These are phyloP conservation scores for Dendrocalamus latiflorus DNA, from an alignment of 202 grass and related monocot species.

Conservation along the genomic window DNA sequence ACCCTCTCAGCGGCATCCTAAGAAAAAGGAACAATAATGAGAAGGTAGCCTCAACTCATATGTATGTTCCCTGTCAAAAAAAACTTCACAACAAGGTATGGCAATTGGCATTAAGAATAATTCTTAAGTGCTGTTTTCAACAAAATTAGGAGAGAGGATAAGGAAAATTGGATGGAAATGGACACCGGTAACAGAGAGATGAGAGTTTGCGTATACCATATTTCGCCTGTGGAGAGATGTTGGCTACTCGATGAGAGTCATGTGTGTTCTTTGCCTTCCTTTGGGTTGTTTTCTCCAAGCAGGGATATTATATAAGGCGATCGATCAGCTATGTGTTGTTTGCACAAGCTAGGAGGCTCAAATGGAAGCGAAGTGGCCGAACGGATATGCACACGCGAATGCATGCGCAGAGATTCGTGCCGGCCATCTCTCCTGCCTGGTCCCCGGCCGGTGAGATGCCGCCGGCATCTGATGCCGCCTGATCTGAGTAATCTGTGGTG, in stretches of 20 bases:
- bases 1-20: not conserved
- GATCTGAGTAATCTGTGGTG: not conserved
- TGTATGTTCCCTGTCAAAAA: not conserved
- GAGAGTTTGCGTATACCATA: not conserved
- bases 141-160: not conserved
- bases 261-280: not conserved
- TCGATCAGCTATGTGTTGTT: not conserved
- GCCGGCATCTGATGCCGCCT: not conserved
- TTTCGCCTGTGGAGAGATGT: not conserved
- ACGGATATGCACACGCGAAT: not conserved
- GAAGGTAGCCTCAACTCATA: not conserved
- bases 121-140: not conserved
- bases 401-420: not conserved
- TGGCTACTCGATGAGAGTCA: not conserved
- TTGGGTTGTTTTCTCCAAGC: not conserved
- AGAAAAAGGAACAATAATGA: not conserved
- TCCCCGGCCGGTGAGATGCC: not conserved
- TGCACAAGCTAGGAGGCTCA: not conserved
- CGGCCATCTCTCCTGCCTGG: not conserved
- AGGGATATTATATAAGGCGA: not conserved
- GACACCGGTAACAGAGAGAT: not conserved
- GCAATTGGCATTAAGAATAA: not conserved
- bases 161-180: not conserved
- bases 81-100: not conserved
- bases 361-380: not conserved